These are phyloP conservation scores for Eimeria praecox DNA, from an alignment of 169 alveolate species.

Conservation along the genomic window DNA sequence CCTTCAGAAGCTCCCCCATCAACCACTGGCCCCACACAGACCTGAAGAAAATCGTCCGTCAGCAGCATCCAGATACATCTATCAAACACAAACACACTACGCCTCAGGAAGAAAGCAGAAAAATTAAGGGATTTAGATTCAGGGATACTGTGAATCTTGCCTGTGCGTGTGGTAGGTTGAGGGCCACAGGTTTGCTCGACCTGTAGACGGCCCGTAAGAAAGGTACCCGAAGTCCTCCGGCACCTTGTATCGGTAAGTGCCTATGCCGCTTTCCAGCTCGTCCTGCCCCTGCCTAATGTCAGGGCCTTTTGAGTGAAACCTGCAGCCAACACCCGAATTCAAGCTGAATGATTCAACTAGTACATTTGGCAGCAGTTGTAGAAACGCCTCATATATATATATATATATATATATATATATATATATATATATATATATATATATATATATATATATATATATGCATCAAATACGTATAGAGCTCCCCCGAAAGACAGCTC, in stretches of 20 bases:
- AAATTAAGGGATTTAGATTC: background rate
- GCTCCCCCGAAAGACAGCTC: background rate
- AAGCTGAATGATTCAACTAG: background rate
- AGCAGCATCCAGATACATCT: background rate
- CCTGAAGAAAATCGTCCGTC: constrained; percentile 58
- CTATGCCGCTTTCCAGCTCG: constrained; percentile 78
- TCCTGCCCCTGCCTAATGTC: constrained; percentile 86
- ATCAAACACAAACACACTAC: too few relatives aligned
- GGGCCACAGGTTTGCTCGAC: constrained; percentile 89
- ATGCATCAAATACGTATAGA: background rate
- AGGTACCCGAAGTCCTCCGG: constrained; percentile 92
- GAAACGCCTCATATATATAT: background rate
- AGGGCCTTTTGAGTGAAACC: constrained; percentile 87
- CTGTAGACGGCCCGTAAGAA: constrained; percentile 90
- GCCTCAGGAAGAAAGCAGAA: background rate
- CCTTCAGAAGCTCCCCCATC: constrained; percentile 89
- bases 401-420: background rate
- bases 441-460: background rate
- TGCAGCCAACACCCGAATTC: background rate
- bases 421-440: background rate
- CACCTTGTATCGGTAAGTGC: constrained; percentile 78
- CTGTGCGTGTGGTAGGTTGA: constrained; percentile 90
- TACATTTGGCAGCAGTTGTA: background rate
- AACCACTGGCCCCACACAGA: constrained; percentile 92
- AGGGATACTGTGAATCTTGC: background rate